A percentile compares a stretch with the other conserved stretches of the same genome.
These are phyloP conservation scores for Colletotrichum sublineola DNA, from an alignment of 2,329 filamentous ascomycete species.

Conservation along the genomic window DNA sequence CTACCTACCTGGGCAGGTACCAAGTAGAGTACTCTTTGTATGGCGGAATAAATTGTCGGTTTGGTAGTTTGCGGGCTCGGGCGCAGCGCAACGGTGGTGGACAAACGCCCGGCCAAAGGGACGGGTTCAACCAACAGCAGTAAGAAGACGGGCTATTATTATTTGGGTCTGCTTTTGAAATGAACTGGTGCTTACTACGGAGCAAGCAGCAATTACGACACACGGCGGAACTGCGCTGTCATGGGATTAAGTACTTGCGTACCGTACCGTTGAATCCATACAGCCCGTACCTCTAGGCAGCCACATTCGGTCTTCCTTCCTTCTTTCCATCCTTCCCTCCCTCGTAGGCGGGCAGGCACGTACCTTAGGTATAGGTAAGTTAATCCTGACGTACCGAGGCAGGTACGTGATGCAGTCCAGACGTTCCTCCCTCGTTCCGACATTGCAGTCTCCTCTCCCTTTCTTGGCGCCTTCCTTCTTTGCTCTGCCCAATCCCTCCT, in stretches of 20 bases:
- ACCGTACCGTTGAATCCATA: no score
- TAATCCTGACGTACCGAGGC: no score
- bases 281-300: neutral
- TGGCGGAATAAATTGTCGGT: no score
- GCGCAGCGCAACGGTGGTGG: conserved; percentile 9
- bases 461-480: conserved; percentile 10
- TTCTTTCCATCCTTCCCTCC: neutral
- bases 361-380: no score
- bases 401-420: no score
- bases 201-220: neutral
- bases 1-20: no score
- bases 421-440: neutral
- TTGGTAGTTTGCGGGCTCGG: neutral
- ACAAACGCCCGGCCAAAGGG: conserved; percentile 21
- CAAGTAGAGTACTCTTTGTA: no score
- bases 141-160: no score
- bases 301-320: neutral
- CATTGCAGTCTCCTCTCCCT: neutral
- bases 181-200: neutral
- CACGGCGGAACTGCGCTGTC: neutral
- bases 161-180: neutral
- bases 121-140: no score
- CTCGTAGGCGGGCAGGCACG: no score
- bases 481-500: neutral
- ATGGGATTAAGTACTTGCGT: no score